Base-by-base conservation (phyloP, 2,329 filamentous ascomycete species). In the Biscogniauxia sp. region DNA sequence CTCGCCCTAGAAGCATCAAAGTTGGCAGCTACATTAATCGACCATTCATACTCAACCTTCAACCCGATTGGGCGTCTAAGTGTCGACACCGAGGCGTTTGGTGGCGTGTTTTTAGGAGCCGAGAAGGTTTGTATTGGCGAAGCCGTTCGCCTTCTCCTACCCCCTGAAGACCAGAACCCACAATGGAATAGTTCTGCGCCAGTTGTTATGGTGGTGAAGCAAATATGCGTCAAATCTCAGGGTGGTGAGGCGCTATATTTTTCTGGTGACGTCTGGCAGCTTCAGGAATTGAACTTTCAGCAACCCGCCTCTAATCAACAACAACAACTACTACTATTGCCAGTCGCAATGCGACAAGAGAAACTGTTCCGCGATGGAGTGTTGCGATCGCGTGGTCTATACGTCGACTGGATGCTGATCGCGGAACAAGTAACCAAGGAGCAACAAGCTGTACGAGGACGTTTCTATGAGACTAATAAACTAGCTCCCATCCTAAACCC, bases 391-490 rank as follows among this genome's bases (percentile, higher is more conserved):
- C 61, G 64, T 45, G 66, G 67, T 8, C 62, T 61, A 50, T 60
- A 63, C 17, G 76, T 73, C 65, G 68, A 70, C 49, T 79, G 77
- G 77, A 60, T 69, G 13, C 64, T 64, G 1, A 53, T 73, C 1
- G 64, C 69, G 53, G 58, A 58, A 25, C 67, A 70, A 49, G 67
- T 68, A 28, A 62, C 68, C 6, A 73, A 74, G 54, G 58, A 56
- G 32, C 83, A 85, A 66, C 68, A 70, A 15, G 75, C 76, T 20
- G 76, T 86, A 55, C 76, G 78, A 60, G 84, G 84, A 55, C 77
- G 84, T n/a, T 86, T 86, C 73, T 86, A 87, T 73, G 80, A 84
- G 17, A 82, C 81, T n/a, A 73, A 79, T 60, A 76, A 78, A 60
- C 75, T 87, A 41, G 80, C 84, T 72, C 77, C 78, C 17, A 78